phyloP scores from a whole-genome alignment of 257 asterid genomes.

The Jacaranda copaia region DNA sequence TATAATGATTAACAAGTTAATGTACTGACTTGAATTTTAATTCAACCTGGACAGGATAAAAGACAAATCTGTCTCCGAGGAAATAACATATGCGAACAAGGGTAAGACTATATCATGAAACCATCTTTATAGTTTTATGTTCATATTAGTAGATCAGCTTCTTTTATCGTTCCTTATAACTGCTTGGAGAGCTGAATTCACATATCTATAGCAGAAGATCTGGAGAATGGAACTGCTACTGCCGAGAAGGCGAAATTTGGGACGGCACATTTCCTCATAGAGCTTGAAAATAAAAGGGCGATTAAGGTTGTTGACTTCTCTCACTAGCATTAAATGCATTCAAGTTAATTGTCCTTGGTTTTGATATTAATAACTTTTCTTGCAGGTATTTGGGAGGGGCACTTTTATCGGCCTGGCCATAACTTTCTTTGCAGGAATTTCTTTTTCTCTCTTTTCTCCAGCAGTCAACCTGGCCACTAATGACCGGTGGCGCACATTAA shows the following conservation, averaged over 20 bases:
- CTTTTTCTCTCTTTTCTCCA: constrained; percentile 89
- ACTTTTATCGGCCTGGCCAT: constrained; percentile 73
- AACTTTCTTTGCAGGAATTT: constrained; percentile 85
- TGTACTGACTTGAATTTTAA: constrained; percentile 6
- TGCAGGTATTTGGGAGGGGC: constrained; percentile 89
- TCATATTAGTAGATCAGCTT: neutral
- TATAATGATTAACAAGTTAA: neutral
- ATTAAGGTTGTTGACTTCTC: constrained; percentile 38
- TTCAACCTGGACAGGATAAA: constrained; percentile 44
- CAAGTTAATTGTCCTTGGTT: neutral
- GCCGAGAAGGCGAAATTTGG: constrained; percentile 74
- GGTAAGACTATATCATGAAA: constrained; percentile 35
- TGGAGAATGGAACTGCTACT: constrained; percentile 58
- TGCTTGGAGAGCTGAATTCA: neutral
- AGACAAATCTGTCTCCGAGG: constrained; percentile 38
- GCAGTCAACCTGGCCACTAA: constrained; percentile 93
- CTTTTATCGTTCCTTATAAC: neutral
- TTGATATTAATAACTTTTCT: neutral
- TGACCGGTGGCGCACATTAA: constrained; percentile 82
- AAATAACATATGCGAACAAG: constrained; percentile 32
- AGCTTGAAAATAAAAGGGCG: constrained; percentile 80
- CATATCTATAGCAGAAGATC: constrained; percentile 36
- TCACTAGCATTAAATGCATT: neutral
- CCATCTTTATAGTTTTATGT: neutral
- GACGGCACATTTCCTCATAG: constrained; percentile 78